Evolutionary conservation across 495 filamentous ascomycete species (phyloP), one percentile per base, ranked within the genome.

Genomic region (Penicillium chermesinum): DNA sequence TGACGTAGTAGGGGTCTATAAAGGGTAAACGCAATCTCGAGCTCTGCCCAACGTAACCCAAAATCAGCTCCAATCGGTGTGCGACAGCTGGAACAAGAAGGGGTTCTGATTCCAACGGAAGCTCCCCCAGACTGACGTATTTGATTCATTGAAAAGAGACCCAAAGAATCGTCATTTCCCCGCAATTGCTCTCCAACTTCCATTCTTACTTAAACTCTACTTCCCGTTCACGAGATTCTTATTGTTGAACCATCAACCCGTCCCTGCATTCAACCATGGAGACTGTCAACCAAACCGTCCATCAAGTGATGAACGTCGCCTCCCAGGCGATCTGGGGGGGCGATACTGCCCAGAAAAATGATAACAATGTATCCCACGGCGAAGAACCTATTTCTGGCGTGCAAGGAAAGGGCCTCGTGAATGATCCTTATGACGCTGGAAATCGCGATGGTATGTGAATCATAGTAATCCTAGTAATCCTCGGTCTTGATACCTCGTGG

Each of bases 381-480:
- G 65, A 70, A 17, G 70, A 75, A 38, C 72, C 72, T 9, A 47
- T 72, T 10, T 61, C 72, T n/a, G 69, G 72, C 12, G 50, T 72
- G 12, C 64, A 71, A 44, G 69, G 71, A 21, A 61, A 56, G 47
- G 71, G 67, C 36, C 50, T 39, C 8, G 48, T 37, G 14, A 68
- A 57, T 14, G 69, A 75, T 45, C 72, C 72, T 4, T 75, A 72
- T 35, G 70, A 74, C 48, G 68, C 58, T 30, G 71, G 70, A 21
- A 73, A 72, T 48, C 66, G 65, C 19, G 63, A 71, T 15, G 67
- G 69, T 69, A 62, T 55, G 59, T 65, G 10, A 25, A n/a, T 10
- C n/a, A n/a, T n/a, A n/a, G n/a, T n/a, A n/a, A n/a, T n/a, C n/a
- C n/a, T n/a, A n/a, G n/a, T n/a, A n/a, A n/a, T n/a, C n/a, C n/a